Evolutionary conservation across 2,329 filamentous ascomycete genomes (phyloP).

Genomic region (Scopulariopsis brevicaulis): DNA sequence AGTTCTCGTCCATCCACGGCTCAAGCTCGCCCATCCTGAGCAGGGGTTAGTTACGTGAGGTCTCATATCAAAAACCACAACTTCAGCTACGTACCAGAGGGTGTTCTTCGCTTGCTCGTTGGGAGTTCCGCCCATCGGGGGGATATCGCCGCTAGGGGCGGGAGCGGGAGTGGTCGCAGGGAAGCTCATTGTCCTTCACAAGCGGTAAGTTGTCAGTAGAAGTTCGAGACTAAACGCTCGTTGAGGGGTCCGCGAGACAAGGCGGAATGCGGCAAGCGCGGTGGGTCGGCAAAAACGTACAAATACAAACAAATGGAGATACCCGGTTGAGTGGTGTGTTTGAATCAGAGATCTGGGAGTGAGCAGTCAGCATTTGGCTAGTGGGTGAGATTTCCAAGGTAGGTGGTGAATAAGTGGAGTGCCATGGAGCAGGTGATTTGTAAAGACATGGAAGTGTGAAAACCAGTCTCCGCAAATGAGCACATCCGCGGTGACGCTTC

Average conservation of each 20-base stretch:
- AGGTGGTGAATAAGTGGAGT: neutral
- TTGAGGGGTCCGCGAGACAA: neutral
- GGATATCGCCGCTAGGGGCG: constrained; percentile 16
- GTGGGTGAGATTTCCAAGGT: neutral
- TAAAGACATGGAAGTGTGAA: neutral
- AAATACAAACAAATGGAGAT: neutral
- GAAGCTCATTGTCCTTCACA: constrained; percentile 8
- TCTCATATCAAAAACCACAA: neutral
- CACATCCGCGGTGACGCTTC: neutral
- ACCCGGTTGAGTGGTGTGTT: neutral
- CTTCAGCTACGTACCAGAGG: constrained; percentile 32
- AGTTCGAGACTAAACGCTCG: neutral
- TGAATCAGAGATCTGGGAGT: neutral
- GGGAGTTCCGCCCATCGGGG: constrained; percentile 13
- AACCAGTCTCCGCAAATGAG: neutral
- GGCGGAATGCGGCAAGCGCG: neutral
- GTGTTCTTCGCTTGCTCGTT: constrained; percentile 44
- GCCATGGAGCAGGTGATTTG: neutral
- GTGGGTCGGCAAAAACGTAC: neutral
- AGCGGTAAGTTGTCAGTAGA: neutral
- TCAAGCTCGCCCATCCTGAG: constrained; percentile 96
- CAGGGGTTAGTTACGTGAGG: neutral
- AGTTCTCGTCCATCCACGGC: constrained; percentile 98
- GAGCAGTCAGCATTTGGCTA: neutral
- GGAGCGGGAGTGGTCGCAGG: constrained; percentile 8